A percentile compares a stretch with the other conserved stretches of the same genome.
phyloP scores from a whole-genome alignment of 1,284 basidiomycete species.

The Neonothopanus nambi region DNA sequence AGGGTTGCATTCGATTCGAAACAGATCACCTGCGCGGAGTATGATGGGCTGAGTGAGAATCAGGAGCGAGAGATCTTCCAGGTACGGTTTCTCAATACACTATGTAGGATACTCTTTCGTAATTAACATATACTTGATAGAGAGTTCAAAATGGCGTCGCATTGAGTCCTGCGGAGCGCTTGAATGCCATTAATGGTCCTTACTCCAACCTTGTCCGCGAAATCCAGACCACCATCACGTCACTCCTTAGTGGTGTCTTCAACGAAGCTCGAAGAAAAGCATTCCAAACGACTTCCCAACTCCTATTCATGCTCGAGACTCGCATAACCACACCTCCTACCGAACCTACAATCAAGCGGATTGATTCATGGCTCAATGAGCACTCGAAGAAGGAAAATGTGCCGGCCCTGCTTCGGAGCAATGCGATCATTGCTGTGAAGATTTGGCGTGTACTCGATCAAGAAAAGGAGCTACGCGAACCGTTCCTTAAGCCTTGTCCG shows the following conservation, averaged over 20 bases:
- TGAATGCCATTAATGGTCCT: slow-evolving; percentile 38
- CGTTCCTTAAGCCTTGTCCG: too few species aligned
- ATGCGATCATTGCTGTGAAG: not conserved
- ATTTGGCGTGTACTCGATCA: too few species aligned
- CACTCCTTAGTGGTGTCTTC: slow-evolving; percentile 29
- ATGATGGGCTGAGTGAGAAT: slow-evolving; percentile 29
- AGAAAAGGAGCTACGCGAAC: too few species aligned
- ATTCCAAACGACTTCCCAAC: slow-evolving; percentile 35
- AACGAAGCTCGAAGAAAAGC: slow-evolving; percentile 38
- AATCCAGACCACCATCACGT: slow-evolving; percentile 20
- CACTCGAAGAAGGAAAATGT: not conserved
- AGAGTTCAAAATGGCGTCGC: slow-evolving; percentile 49
- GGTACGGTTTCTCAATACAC: slow-evolving; percentile 22
- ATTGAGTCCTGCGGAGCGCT: slow-evolving; percentile 42
- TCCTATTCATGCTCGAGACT: slow-evolving; percentile 31
- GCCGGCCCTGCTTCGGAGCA: not conserved
- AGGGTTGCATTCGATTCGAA: slow-evolving; percentile 32
- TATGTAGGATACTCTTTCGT: not conserved
- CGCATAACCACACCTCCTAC: slow-evolving; percentile 18
- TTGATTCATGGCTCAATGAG: slow-evolving; percentile 7
- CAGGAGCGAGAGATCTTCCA: slow-evolving; percentile 41
- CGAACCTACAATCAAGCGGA: not conserved
- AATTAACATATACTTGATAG: too few species aligned
- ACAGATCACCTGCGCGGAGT: slow-evolving; percentile 42
- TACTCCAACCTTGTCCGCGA: slow-evolving; percentile 34